A percentile compares a stretch with the other conserved stretches of the same genome.
Conservation (phyloP, 2,329 filamentous ascomycete species). For the Diplocarpon rosae region DNA sequence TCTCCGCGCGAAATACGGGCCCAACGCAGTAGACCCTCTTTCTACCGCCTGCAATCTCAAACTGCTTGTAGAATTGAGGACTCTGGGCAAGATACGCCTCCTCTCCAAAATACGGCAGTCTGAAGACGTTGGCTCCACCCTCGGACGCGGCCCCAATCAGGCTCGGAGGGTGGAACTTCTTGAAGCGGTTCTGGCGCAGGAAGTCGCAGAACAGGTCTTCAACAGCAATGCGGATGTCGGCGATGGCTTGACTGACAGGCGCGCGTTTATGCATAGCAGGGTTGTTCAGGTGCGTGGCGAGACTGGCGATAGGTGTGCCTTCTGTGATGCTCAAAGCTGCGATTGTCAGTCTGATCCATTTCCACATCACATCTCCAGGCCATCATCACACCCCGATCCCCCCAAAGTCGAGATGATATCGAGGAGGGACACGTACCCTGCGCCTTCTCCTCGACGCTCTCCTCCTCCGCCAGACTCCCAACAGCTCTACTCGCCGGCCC, state of each 20-base stretch:
- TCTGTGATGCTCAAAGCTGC: conserved; percentile 32
- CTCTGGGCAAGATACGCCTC: conserved; percentile 71
- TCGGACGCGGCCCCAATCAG: conserved; percentile 85
- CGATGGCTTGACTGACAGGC: conserved; percentile 82
- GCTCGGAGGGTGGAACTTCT: conserved; percentile 80
- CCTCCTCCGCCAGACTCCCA: conserved; percentile 48
- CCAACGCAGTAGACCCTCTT: conserved; percentile 70
- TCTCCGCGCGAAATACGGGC: conserved; percentile 76
- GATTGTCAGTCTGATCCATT: conserved; percentile 10
- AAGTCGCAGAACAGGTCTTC: conserved; percentile 63
- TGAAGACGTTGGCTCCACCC: conserved; percentile 86
- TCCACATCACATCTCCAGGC: neutral
- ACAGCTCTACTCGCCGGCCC: conserved; percentile 44
- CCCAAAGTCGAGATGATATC: neutral
- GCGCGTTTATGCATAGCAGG: conserved; percentile 85
- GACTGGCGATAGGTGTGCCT: conserved; percentile 52
- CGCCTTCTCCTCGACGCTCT: conserved; percentile 33
- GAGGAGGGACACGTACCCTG: conserved; percentile 25
- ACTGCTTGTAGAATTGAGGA: conserved; percentile 81
- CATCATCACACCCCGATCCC: too few species aligned
- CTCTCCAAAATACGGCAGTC: conserved; percentile 78
- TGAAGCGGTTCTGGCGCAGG: conserved; percentile 63
- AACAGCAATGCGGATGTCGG: conserved; percentile 32
- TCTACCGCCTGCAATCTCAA: conserved; percentile 68
- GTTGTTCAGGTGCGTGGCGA: conserved; percentile 62